A percentile compares a stretch with the other conserved stretches of the same genome.
Conservation (phyloP, 352 stramenopile genomes). For the Pythium brachiatum region DNA sequence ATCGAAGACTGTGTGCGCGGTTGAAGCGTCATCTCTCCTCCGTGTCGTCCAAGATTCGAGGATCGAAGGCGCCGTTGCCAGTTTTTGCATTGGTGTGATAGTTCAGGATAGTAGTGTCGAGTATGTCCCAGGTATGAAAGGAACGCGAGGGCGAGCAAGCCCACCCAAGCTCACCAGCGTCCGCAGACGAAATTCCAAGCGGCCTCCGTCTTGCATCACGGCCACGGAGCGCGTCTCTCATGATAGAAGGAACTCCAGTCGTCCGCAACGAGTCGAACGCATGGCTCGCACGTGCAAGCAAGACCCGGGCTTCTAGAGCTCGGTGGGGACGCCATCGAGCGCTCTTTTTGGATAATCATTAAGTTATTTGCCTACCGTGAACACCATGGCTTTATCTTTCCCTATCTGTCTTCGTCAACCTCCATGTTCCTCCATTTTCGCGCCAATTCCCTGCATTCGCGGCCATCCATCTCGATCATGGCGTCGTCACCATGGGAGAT, state of each 20-base stretch:
- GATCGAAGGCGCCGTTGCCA: constrained; percentile 1
- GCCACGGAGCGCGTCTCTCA: too few relatives aligned
- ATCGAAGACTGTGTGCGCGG: constrained; percentile 10
- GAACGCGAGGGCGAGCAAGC: background rate
- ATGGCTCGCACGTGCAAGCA: background rate
- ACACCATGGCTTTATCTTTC: background rate
- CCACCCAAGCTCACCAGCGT: background rate
- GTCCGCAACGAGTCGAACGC: constrained; percentile 2
- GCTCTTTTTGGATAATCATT: constrained; percentile 21
- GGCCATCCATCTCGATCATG: constrained; percentile 5
- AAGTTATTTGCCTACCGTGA: constrained; percentile 24
- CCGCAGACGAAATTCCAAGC: background rate
- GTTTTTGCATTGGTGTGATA: constrained; percentile 12
- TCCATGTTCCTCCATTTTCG: background rate
- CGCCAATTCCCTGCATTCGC: background rate
- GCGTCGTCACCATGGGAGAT: background rate
- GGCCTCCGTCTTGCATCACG: too few relatives aligned
- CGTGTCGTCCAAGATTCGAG: background rate
- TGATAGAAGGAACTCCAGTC: too few relatives aligned
- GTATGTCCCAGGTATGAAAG: constrained; percentile 35
- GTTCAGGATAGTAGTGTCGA: constrained; percentile 31
- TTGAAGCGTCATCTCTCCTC: constrained; percentile 5
- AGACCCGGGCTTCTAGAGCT: background rate
- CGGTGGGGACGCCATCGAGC: background rate
- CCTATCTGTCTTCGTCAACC: background rate